Base-by-base conservation (phyloP, 306 rosid genomes). In the Fragaria ananassa region DNA sequence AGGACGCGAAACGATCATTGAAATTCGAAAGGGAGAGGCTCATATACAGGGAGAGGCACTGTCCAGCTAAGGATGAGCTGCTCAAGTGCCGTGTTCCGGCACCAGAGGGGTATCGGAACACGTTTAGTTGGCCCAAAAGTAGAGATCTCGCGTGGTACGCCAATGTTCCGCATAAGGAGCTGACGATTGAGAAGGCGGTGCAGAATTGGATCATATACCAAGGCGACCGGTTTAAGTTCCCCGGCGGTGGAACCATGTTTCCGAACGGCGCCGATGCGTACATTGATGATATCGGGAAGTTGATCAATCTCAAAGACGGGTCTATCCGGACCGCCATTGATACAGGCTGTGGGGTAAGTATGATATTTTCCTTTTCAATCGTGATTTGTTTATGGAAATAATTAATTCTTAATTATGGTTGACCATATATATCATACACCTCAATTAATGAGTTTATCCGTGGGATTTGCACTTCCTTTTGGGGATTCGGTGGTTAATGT, bases 211-310 rank as follows among this genome's bases (percentile, higher is more conserved):
- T 93, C 13, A 81, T 87, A 4, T 88, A 78, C 61, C 86, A 91
- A 70, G 97, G 91, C 0, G 90, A 93, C 6, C 74, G 65, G 80
- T 91, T 93, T 64, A 60, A 81, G 42, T 93, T 93, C 53, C 98
- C 96, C 3, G 96, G 98, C 0, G 97, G 98, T 7, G 98, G 98
- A 13, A 93, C 97, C 23, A 93, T 88, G 98, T 93, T 93, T 35
- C 97, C 96, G 0, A 23, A 83, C 44, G 98, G 98, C 37, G 98
- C 97, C 2, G 97, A 83, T 54, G 89, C 90, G 19, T 93, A 93
- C n/a, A 93, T 93, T 18, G 93, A 89, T 42, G 91, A 91, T 57
- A 93, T 93, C 6, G 96, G 84, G 0, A 70, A 72, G 49, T 35
- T 91, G 13, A 85, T 93, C 7, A 75, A 81, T 80, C 91, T 93